A percentile compares a stretch with the other conserved stretches of the same genome.
Conservation (phyloP, 164 flowering plant species). For the Tinospora cordifolia region DNA sequence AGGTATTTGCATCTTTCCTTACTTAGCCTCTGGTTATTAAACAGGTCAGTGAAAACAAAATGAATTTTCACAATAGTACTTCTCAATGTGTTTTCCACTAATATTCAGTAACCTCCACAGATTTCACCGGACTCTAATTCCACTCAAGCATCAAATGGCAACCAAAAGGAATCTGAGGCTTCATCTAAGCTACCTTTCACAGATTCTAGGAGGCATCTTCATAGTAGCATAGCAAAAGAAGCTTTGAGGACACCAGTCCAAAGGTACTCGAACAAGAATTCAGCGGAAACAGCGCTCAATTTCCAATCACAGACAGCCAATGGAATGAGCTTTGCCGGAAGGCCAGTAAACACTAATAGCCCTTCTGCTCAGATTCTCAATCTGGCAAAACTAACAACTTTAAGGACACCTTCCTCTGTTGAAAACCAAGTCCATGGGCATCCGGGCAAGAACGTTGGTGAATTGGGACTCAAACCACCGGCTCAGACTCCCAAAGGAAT, state of each 20-base stretch:
- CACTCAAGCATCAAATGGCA: constrained; percentile 18
- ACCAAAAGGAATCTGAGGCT: constrained; percentile 21
- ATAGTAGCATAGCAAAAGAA: constrained; percentile 3
- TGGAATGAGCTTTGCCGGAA: constrained; percentile 34
- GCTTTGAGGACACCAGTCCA: constrained; percentile 8
- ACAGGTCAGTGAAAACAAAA: background rate
- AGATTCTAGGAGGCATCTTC: constrained; percentile 18
- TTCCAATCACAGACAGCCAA: constrained; percentile 33
- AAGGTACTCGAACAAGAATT: constrained; percentile 16
- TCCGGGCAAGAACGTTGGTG: constrained; percentile 17
- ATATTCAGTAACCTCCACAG: background rate
- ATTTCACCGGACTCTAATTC: constrained; percentile 18
- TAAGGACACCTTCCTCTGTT: constrained; percentile 11
- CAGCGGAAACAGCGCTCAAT: constrained; percentile 15
- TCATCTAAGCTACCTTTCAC: constrained; percentile 13
- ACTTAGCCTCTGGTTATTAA: background rate
- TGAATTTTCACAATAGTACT: background rate
- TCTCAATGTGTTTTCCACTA: background rate
- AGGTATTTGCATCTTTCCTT: constrained; percentile 35
- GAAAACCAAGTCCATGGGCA: constrained; percentile 14
- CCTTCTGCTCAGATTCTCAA: constrained; percentile 10
- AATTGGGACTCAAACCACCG: constrained; percentile 20
- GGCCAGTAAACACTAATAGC: constrained; percentile 12
- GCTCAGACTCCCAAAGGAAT: constrained; percentile 46
- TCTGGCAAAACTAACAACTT: constrained; percentile 3